Conservation (phyloP, 495 filamentous ascomycete species). For the Astrocystis sublimbata region DNA sequence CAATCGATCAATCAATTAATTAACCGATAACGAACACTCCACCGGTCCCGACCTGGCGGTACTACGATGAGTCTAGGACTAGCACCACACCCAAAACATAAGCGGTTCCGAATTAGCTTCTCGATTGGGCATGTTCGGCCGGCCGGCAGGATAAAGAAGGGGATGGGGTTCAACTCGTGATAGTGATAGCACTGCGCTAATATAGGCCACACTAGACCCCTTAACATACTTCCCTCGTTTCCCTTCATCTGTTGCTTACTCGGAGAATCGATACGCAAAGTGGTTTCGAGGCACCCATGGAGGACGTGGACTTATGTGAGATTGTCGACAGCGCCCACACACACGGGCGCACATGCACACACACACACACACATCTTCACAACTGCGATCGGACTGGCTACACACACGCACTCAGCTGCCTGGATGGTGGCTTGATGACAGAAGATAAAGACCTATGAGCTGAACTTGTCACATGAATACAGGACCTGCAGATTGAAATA, state of each 20-base stretch:
- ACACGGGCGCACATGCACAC: too few species aligned
- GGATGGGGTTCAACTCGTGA: not conserved
- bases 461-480: not conserved
- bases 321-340: too few species aligned
- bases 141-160: too few species aligned
- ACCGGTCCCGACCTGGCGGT: constrained; percentile 10
- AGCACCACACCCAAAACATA: too few species aligned
- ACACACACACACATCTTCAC: too few species aligned
- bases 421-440: not conserved
- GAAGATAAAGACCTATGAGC: not conserved
- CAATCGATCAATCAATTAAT: too few species aligned
- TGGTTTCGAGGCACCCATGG: not conserved
- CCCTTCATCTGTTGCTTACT: constrained; percentile 7
- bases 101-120: not conserved
- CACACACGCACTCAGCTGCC: too few species aligned
- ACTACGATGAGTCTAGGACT: not conserved
- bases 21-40: constrained; percentile 6
- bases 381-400: too few species aligned
- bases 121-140: not conserved
- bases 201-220: too few species aligned
- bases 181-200: not conserved
- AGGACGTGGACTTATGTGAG: too few species aligned
- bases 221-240: too few species aligned
- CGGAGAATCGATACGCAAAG: not conserved
- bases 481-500: not conserved